phyloP scores from a whole-genome alignment of 1,139 yeast species.

The Geotrichum klebahnii region DNA sequence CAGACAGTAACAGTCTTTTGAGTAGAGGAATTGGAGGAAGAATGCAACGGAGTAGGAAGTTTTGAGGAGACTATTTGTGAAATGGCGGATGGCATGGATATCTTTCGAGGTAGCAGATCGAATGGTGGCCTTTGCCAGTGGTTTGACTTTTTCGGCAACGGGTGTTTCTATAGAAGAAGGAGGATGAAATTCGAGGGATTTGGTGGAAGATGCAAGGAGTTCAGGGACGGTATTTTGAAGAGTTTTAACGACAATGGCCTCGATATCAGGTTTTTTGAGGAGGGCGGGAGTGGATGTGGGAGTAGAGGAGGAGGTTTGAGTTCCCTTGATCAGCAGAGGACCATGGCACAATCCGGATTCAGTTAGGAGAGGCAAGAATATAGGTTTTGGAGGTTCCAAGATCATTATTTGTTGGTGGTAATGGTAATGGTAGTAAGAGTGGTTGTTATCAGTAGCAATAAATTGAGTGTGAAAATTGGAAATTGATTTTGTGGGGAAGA shows the following conservation, averaged over 20 bases:
- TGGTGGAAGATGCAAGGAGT: neutral
- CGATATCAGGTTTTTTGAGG: neutral
- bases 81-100: slow-evolving; percentile 21
- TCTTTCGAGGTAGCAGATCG: slow-evolving; percentile 16
- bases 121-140: slow-evolving; percentile 1
- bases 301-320: slow-evolving; percentile 3
- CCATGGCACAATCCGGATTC: slow-evolving; percentile 1
- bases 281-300: neutral
- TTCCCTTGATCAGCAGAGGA: slow-evolving; percentile 5
- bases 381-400: neutral
- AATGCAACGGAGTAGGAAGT: slow-evolving; percentile 24
- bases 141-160: neutral
- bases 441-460: no score
- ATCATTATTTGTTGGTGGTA: slow-evolving; percentile 1
- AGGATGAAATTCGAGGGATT: neutral
- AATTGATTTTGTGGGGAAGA: slow-evolving; percentile 2
- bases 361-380: slow-evolving; percentile 3
- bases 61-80: slow-evolving; percentile 23
- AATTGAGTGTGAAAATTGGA: no score
- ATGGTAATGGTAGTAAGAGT: no score
- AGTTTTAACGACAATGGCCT: neutral
- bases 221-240: neutral
- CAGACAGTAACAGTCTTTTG: slow-evolving; percentile 23
- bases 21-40: slow-evolving; percentile 28
- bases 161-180: neutral